Evolutionary conservation across 495 filamentous ascomycete genomes (phyloP).

Genomic region (Daldinia concentrica): DNA sequence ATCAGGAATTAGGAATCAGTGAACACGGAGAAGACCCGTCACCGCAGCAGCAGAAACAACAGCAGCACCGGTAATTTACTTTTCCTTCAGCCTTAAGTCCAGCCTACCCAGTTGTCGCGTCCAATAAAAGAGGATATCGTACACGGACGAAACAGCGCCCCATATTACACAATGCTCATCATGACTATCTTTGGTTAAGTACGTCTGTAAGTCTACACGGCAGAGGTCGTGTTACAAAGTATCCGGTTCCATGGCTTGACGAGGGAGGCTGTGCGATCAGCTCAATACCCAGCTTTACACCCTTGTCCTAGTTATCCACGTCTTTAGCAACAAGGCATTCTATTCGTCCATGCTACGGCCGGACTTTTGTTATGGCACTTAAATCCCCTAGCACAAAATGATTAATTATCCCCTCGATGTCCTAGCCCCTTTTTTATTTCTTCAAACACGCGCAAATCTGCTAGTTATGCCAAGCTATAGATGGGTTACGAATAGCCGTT

Average conservation of each 20-base stretch:
- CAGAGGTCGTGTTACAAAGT: constrained; percentile 3
- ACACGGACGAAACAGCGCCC: constrained; percentile 18
- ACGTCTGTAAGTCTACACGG: too few species aligned
- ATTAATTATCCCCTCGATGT: too few species aligned
- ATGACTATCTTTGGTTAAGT: not conserved
- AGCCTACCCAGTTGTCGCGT: not conserved
- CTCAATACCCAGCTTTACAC: not conserved
- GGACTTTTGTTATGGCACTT: not conserved
- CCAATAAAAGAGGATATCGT: constrained; percentile 14
- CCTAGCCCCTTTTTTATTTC: too few species aligned
- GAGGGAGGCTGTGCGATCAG: constrained; percentile 19
- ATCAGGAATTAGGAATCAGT: not conserved
- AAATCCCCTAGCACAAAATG: too few species aligned
- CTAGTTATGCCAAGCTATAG: too few species aligned
- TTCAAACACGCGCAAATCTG: too few species aligned
- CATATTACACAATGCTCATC: constrained; percentile 6
- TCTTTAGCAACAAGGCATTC: not conserved
- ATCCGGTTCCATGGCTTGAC: constrained; percentile 20
- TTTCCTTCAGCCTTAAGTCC: constrained; percentile 24
- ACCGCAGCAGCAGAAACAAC: not conserved
- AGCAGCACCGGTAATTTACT: constrained; percentile 17
- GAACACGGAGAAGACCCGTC: not conserved
- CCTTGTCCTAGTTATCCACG: not conserved
- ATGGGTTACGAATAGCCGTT: too few species aligned
- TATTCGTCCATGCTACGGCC: constrained; percentile 8